Evolutionary conservation across 371 early-diverging fungal species (phyloP), one percentile per base, ranked within the genome.

Genomic region (Mortierella sp.): DNA sequence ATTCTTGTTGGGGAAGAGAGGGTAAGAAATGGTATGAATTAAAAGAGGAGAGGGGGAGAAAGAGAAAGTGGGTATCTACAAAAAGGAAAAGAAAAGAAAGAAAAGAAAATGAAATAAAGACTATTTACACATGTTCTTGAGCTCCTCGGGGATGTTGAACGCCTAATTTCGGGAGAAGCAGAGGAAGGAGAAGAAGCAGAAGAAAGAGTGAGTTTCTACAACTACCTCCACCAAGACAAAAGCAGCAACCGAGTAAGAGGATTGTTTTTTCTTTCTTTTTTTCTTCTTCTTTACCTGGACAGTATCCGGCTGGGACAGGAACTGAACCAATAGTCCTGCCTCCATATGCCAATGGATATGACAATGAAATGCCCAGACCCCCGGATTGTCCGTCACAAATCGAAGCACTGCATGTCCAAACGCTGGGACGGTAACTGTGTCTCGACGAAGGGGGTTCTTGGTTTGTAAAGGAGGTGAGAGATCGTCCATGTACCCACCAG

Each of bases 311-410:
- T 64, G 25, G 48, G 68, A 68, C 59, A 62, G 58, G 57, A 74
- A 68, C 64, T 74, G 74, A 3, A 74, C 48, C 68, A 68, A 43
- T 46, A 91, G 67, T n/a, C 93, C 93, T 37, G 90, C 72, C 19
- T 81, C 84, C 61, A 85, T 71, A 79, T 95, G 95, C 92, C 92
- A 92, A 72, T 88, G 88, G 51, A 93, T 90, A 68, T 95, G 95
- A 72, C 94, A 95, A 77, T 95, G 92, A 72, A 92, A 76, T 46
- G 86, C 68, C 94, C 93, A 92, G 7, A 87, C 83, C 0, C 94
- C 94, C 0, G 93, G 92, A 69, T 94, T 95, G 58, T 91, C 88
- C 16, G 91, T 89, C 47, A 75, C 67, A 82, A 92, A 92, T 21
- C 92, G 87, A 29, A 93, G 68, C n/a, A 92, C 83, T 3, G 83